Conservation (phyloP, 2,329 filamentous ascomycete species). For the Cercospora nicotianae region DNA sequence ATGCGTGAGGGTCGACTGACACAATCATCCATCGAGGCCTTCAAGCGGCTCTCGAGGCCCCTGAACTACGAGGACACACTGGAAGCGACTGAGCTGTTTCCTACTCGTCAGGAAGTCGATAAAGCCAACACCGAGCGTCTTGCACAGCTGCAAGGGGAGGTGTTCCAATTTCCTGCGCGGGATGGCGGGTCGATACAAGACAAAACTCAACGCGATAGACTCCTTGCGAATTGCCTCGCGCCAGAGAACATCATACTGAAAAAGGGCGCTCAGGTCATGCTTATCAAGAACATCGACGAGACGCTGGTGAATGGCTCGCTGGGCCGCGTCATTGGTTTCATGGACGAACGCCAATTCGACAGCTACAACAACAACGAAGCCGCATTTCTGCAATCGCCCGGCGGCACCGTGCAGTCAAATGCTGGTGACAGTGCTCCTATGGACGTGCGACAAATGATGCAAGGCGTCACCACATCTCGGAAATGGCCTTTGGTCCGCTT, state of each 20-base stretch:
- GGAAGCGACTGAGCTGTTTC: slow-evolving; percentile 88
- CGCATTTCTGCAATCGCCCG: slow-evolving; percentile 27
- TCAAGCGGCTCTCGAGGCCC: slow-evolving; percentile 70
- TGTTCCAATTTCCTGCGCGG: slow-evolving; percentile 67
- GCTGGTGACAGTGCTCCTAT: slow-evolving; percentile 29
- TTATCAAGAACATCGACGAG: slow-evolving; percentile 99
- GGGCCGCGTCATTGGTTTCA: slow-evolving; percentile 80
- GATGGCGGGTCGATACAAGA: slow-evolving; percentile 73
- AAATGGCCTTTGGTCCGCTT: slow-evolving; percentile 86
- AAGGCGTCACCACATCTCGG: slow-evolving; percentile 51
- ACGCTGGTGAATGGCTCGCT: slow-evolving; percentile 90
- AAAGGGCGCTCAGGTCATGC: slow-evolving; percentile 93
- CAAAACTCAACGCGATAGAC: slow-evolving; percentile 66
- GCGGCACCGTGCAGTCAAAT: slow-evolving; percentile 37
- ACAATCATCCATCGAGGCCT: slow-evolving; percentile 71
- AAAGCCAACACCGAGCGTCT: slow-evolving; percentile 77
- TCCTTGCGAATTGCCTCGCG: slow-evolving; percentile 90
- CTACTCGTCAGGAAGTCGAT: slow-evolving; percentile 87
- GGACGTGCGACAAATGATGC: slow-evolving; percentile 54
- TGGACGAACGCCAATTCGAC: slow-evolving; percentile 59
- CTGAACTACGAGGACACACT: slow-evolving; percentile 72
- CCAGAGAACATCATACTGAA: slow-evolving; percentile 78
- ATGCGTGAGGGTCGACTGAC: slow-evolving; percentile 87
- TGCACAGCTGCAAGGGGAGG: slow-evolving; percentile 66
- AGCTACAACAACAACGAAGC: slow-evolving; percentile 35